phyloP scores from a whole-genome alignment of 805 yeast species.

The Saturnispora serradocipensis region DNA sequence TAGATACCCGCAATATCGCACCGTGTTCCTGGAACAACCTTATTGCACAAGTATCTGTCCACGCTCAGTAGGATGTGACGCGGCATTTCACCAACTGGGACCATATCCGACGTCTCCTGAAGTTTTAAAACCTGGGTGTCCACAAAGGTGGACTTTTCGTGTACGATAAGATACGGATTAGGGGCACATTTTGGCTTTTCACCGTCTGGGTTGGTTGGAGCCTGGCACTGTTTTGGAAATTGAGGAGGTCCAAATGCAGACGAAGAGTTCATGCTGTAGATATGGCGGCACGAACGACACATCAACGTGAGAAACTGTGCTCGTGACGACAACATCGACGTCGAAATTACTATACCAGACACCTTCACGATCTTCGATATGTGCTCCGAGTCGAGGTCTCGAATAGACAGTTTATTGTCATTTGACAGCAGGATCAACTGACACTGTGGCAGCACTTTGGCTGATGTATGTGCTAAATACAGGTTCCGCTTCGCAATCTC shows the following conservation, averaged over 20 bases:
- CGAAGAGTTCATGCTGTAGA: constrained; percentile 50
- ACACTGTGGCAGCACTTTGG: constrained; percentile 60
- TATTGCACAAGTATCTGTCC: constrained; percentile 83
- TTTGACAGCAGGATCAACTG: constrained; percentile 72
- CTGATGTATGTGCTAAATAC: constrained; percentile 37
- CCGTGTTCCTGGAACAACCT: constrained; percentile 89
- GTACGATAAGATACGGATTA: constrained; percentile 89
- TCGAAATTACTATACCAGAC: constrained; percentile 87
- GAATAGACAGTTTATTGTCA: constrained; percentile 61
- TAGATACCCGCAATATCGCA: constrained; percentile 90
- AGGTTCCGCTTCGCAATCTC: constrained; percentile 75
- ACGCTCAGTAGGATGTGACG: constrained; percentile 81
- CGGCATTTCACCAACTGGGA: constrained; percentile 98
- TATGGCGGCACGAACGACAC: constrained; percentile 83
- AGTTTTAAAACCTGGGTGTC: constrained; percentile 91
- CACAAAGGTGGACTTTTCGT: constrained; percentile 86
- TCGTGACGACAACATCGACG: constrained; percentile 80
- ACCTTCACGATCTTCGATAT: constrained; percentile 84
- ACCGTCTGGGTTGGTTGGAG: constrained; percentile 42
- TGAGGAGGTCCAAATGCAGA: constrained; percentile 64
- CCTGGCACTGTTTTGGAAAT: constrained; percentile 60
- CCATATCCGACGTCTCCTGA: constrained; percentile 97
- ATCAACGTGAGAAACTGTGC: constrained; percentile 77
- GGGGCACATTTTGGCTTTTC: constrained; percentile 63
- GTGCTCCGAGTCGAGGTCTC: constrained; percentile 79